Conservation (phyloP, 768 basidiomycete species). For the Lactarius quietus region DNA sequence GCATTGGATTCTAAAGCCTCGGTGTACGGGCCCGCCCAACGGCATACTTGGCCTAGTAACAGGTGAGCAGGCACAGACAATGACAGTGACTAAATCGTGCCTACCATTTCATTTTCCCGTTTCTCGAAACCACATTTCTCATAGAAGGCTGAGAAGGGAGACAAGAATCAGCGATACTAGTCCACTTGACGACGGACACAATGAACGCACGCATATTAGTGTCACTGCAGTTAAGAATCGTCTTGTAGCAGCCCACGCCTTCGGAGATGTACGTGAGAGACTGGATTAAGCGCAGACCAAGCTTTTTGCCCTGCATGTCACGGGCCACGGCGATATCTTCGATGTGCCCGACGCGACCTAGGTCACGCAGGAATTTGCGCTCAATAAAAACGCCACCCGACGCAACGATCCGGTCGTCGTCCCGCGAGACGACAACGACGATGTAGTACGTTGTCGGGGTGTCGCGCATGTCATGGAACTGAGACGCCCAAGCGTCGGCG, state of each 20-base stretch:
- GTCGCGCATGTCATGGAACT: constrained; percentile 58
- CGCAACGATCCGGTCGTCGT: constrained; percentile 75
- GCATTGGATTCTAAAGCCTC: constrained; percentile 23
- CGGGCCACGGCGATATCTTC: constrained; percentile 96
- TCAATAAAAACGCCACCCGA: constrained; percentile 86
- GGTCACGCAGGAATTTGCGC: constrained; percentile 85
- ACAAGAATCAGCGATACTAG: constrained; percentile 5
- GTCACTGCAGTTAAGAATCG: constrained; percentile 92
- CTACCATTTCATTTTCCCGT: constrained; percentile 93
- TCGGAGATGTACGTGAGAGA: constrained; percentile 84
- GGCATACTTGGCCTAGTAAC: constrained; percentile 55
- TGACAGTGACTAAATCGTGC: constrained; percentile 23
- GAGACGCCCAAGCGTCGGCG: constrained; percentile 61
- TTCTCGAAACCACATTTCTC: constrained; percentile 90
- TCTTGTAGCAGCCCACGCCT: constrained; percentile 85
- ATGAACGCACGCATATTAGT: constrained; percentile 79
- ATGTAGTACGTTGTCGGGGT: constrained; percentile 69
- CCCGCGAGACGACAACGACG: constrained; percentile 76
- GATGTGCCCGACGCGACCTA: constrained; percentile 91
- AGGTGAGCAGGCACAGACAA: constrained; percentile 9
- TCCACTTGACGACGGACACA: not conserved
- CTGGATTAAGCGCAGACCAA: constrained; percentile 84
- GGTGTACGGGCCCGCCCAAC: constrained; percentile 42
- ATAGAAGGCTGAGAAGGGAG: constrained; percentile 72
- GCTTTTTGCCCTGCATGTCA: constrained; percentile 84